Base-by-base conservation (phyloP, 371 early-diverging fungal genomes). In the Apophysomyces ossiformis region DNA sequence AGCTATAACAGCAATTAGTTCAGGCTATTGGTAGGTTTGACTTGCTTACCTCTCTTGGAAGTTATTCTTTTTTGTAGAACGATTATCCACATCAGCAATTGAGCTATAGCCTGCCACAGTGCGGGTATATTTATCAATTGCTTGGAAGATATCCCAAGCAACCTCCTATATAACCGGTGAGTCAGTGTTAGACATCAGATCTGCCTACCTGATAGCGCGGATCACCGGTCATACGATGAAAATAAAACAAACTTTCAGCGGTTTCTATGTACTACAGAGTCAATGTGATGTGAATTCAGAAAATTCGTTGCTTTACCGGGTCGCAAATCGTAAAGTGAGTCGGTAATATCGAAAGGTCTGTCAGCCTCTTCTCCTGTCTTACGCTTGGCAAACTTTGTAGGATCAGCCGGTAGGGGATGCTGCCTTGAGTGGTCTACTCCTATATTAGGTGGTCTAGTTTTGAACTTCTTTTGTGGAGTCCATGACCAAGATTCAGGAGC, bases 221-320 rank as follows among this genome's bases (percentile, higher is more conserved):
- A 64, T 92, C 80, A 0, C 88, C 88, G 18, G 93, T 92, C 16
- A 90, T 67, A 21, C 93, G 83, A 58, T 84, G 91, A 65, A 88
- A 70, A 35, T 86, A 77, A 79, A 92, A 93, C 7, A 94, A 61
- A 61, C 88, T 87, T 71, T 94, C 95, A 26, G 92, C 67, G 0
- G 90, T 88, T 79, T 94, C 94, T 70, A 81, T 26, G 32, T 26
- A 26, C 76, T 35, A 38, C 70, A 43, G 26, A 35, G 12, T 45
- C 8, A 64, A 12, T 1, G 26, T 16, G 8, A 12, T n/a, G 26
- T 36, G 16, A 65, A 13, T 36, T 9, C 9, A 16, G 21, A 50
- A 4, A 47, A 16, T 7, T 6, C 9, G 11, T 13, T 13, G 12
- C 7, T 37, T 65, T 71, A 66, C 89, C 90, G 18, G 89, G 87